Evolutionary conservation across 2,329 filamentous ascomycete genomes (phyloP), one percentile per base, ranked within the genome.

Genomic region (Myrmaecium sp.): DNA sequence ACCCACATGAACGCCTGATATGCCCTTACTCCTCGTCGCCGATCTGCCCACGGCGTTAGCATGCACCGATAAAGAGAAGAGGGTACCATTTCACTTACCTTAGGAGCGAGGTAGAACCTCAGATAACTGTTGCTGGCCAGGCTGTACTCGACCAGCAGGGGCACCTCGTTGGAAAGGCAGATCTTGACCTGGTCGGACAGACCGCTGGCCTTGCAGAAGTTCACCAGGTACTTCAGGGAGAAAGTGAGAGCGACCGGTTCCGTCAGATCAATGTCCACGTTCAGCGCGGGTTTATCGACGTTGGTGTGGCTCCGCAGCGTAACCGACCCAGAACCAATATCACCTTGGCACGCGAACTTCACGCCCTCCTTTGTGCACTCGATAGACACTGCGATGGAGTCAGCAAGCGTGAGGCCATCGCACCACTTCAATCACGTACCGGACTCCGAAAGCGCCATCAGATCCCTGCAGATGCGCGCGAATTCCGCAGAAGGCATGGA

Each of bases 221-320:
- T 95, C 66, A 92, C 81, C 3, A 98, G 75, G 61, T 98, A 98
- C 64, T 98, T 98, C 46, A 98, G 77, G 17, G 89, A 95, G 64
- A 98, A 98, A 26, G 86, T 95, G 36, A 98, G 69, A 18, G 80
- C 68, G 33, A 98, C 89, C 27, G 89, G 82, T 62, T 98, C 91
- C 20, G 72, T 77, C 34, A 98, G 72, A 48, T 83, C 73, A 53
- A 98, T 94, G 38, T 81, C 69, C 43, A 95, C 78, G 47, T 84
- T 80, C 48, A 76, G 64, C 6, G 79, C 70, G 25, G 81, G 75
- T 63, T 95, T 92, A 21, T 95, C 86, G 37, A 94, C 68, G 49
- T 83, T 80, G 46, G 69, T 78, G 61, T 89, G 79, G 54, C 75
- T 77, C 52, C 89, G 78, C 29, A 98, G 73, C 18, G 83, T 92